Evolutionary conservation across 148 eudicot genomes (phyloP), one percentile per base, ranked within the genome.

Genomic region (Fagopyrum tataricum): DNA sequence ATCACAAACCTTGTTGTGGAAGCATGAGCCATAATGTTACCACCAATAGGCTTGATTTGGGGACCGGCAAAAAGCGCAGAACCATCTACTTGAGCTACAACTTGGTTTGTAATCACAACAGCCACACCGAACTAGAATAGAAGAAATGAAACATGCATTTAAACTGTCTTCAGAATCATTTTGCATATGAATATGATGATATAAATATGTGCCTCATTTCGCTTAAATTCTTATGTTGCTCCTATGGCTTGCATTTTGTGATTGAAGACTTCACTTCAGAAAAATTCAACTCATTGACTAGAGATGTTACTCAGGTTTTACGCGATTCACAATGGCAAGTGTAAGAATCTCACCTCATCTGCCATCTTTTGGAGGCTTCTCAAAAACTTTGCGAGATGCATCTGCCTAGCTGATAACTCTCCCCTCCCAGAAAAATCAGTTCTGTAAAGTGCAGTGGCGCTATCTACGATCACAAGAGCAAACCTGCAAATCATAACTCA

Each of bases 21-120:
- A 77, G 97, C 98, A 80, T 91, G 97, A 73, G 97, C 97, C 98
- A 95, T 95, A 14, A 91, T 95, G 85, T 95, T 95, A 51, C 98
- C 97, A 75, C 98, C 97, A 71, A 94, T 94, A 44, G 98, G 98
- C 79, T 94, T 94, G 68, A 84, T 85, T 77, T 91, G 98, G 74
- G 98, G 98, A 78, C 98, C 98, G 31, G 98, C 88, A 78, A 94
- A 94, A 53, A 91, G 44, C 21, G 98, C 98, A 42, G 98, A 89
- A 72, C 98, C 98, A 79, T 94, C 97, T 76, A 94, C 97, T 94
- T 89, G 97, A 49, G 96, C 93, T 41, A 93, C 96, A 62, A 93
- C 96, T 89, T 93, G 98, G 79, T 94, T 94, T 43, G 98, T 91
- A 18, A 94, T 94, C 17, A 94, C 96, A 76, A 91, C 98, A 73